A percentile compares a stretch with the other conserved stretches of the same genome.
Evolutionary conservation across 257 asterid genomes (phyloP).

Genomic region (Gynochthodes officinalis): DNA sequence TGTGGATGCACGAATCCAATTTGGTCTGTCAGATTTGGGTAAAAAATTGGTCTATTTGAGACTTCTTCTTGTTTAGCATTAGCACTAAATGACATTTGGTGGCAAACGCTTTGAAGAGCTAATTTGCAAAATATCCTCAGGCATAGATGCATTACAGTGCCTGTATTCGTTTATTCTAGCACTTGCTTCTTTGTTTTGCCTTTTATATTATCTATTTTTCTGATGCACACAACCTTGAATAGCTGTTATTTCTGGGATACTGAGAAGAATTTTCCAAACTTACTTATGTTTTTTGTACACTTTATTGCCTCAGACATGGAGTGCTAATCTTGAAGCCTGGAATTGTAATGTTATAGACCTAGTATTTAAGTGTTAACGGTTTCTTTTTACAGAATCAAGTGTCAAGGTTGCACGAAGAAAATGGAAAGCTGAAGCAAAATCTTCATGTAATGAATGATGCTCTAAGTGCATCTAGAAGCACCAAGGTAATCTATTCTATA

Average conservation of each 20-base stretch:
- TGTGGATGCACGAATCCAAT: not conserved
- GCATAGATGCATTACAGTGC: not conserved
- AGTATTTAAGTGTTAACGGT: not conserved
- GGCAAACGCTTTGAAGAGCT: not conserved
- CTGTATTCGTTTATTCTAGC: not conserved
- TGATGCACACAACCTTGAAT: too few relatives aligned
- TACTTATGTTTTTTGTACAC: not conserved
- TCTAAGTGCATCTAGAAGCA: constrained; percentile 50
- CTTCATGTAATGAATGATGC: constrained; percentile 54
- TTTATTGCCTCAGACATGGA: not conserved
- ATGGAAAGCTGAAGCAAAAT: constrained; percentile 71
- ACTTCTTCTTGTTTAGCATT: not conserved
- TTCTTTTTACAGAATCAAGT: constrained; percentile 62
- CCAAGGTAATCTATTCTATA: constrained; percentile 41
- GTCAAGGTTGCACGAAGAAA: constrained; percentile 70
- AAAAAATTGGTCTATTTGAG: not conserved
- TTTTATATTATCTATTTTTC: not conserved
- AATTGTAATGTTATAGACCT: not conserved
- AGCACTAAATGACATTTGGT: not conserved
- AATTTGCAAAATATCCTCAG: not conserved
- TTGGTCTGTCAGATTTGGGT: not conserved
- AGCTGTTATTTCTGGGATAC: not conserved
- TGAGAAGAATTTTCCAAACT: not conserved
- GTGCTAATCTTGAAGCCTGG: not conserved
- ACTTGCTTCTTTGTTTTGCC: not conserved